Base-by-base conservation (phyloP, 257 asterid genomes). In the Solanum paucissectum region DNA sequence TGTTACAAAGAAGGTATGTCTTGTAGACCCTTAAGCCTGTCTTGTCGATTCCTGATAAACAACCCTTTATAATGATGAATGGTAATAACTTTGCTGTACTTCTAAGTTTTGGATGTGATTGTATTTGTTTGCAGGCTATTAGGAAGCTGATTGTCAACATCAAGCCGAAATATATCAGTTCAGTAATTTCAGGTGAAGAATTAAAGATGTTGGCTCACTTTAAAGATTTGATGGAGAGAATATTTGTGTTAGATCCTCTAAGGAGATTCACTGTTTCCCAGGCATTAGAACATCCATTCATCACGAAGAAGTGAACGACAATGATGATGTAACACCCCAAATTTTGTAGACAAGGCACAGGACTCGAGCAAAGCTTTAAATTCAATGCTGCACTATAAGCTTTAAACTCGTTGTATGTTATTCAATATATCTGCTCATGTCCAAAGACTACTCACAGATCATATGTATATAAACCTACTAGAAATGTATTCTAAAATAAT, bases 291-390 rank as follows among this genome's bases (percentile, higher is more conserved):
- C 99, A 97, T 88, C 98, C 99, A 88, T 97, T 96, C 98, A 95
- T 96, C 97, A 96, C 98, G 91, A 99, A 98, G 98, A 94, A 97
- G 99, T 94, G 99, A 96, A 89, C 92, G 91, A 88, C 91, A 94
- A 89, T 92, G 94, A 94, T 96, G 98, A 91, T 92, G 75, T 27
- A 68, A 68, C 23, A 27, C 37, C 75, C 1, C 37, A 29, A 68
- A 27, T 32, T 71, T 71, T 69, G 38, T 69, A 58, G 34, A 33
- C 34, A 33, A 33, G 34, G 34, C 34, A 33, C 34, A 33, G 34
- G 34, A 33, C 34, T 33, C 34, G 34, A 33, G 34, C 34, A 33
- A 33, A 33, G 34, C 34, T 33, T 33, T 33, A 33, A 33, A 33
- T 33, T 33, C 34, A 33, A 33, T 33, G 34, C 34, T 3, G 34